Percentiles rank a stretch among this genome's conserved stretches.
Evolutionary conservation across 208 protist species (phyloP).

Genomic region (Balamuthia mandrillaris): DNA sequence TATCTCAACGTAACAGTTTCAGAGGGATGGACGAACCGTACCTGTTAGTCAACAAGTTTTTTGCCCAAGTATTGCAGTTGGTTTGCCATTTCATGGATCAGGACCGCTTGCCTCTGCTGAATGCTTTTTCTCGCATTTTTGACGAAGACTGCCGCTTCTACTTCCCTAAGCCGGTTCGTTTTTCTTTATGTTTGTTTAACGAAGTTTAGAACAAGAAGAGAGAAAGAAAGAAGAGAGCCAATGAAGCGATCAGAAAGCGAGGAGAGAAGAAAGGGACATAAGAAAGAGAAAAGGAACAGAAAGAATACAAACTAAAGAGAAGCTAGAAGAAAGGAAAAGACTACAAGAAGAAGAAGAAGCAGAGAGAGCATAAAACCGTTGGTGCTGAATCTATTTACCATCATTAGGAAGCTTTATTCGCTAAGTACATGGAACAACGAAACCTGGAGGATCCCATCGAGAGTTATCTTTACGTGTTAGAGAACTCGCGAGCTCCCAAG

Average conservation of each 20-base stretch:
- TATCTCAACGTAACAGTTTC: too few species aligned
- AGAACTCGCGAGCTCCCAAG: background rate
- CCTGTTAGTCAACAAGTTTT: conserved; percentile 11
- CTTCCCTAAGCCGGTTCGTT: background rate
- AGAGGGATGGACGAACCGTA: background rate
- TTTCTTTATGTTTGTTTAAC: background rate
- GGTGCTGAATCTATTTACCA: background rate
- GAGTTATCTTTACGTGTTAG: background rate
- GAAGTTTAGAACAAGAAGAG: background rate
- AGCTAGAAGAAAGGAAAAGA: too few species aligned
- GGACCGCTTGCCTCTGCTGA: background rate
- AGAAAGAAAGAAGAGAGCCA: background rate
- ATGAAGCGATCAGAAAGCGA: too few species aligned
- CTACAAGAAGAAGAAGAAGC: background rate
- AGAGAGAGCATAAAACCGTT: background rate
- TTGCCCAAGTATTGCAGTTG: background rate
- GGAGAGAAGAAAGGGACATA: too few species aligned
- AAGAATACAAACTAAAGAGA: background rate
- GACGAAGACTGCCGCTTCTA: background rate
- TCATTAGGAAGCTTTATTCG: background rate
- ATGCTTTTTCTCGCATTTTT: background rate
- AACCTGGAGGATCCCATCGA: too few species aligned
- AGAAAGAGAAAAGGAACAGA: background rate
- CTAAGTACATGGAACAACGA: background rate
- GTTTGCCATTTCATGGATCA: background rate